Percentiles rank a stretch among this genome's conserved stretches.
Conservation (phyloP, 164 flowering plant species). For the Sedum album region DNA sequence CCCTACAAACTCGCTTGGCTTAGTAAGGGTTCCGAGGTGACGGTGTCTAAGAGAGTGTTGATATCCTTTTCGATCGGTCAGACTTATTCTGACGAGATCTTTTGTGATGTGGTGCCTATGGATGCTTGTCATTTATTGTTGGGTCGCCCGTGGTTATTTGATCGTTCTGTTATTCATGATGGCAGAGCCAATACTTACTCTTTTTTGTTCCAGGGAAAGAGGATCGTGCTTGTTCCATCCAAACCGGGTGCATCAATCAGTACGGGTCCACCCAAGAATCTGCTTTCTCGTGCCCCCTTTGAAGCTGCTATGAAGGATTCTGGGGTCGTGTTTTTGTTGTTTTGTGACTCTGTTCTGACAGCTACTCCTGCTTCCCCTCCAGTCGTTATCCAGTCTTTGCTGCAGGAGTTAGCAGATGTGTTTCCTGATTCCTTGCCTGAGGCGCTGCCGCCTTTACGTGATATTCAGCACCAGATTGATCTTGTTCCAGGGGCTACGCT, state of each 20-base stretch:
- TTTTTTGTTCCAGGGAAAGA: background rate
- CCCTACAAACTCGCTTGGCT: conserved; percentile 1
- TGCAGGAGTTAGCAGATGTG: background rate
- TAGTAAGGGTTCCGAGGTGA: background rate
- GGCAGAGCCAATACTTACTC: background rate
- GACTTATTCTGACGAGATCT: background rate
- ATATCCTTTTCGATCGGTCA: background rate
- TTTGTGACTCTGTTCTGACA: background rate
- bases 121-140: conserved; percentile 6
- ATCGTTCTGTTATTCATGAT: background rate
- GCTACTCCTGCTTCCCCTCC: background rate
- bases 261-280: too few relatives aligned
- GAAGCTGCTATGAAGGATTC: background rate
- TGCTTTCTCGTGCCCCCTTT: background rate
- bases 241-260: background rate
- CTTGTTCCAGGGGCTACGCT: background rate
- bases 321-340: background rate
- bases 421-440: background rate
- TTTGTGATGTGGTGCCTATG: conserved; percentile 11
- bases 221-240: background rate
- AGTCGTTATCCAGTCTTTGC: background rate
- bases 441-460: background rate
- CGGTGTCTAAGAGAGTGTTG: background rate
- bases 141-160: conserved; percentile 10
- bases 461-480: background rate